Evolutionary conservation across 164 flowering plant genomes (phyloP).

Genomic region (Cinnamomum micranthum): DNA sequence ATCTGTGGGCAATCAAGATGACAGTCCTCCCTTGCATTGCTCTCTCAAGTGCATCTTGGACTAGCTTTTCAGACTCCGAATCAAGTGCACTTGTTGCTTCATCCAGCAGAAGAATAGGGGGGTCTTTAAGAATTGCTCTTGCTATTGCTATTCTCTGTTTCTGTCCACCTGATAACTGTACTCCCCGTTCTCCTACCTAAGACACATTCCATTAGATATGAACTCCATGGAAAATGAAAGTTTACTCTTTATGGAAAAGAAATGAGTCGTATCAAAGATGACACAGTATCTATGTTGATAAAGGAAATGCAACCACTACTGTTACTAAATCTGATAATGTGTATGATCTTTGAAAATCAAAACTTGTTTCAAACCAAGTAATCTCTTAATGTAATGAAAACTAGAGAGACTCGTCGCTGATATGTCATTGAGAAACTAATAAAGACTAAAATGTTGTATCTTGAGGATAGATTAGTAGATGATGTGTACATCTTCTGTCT

Average conservation of each 20-base stretch:
- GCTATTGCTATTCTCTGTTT: slow-evolving; percentile 83
- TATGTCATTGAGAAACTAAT: too few relatives aligned
- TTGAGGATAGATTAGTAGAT: too few relatives aligned
- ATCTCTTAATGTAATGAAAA: too few relatives aligned
- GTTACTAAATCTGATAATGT: too few relatives aligned
- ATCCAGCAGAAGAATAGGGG: slow-evolving; percentile 70
- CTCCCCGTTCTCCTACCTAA: slow-evolving; percentile 70
- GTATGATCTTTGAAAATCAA: too few relatives aligned
- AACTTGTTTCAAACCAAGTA: too few relatives aligned
- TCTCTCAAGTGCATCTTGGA: slow-evolving; percentile 74
- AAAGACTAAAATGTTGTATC: too few relatives aligned
- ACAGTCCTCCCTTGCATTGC: slow-evolving; percentile 70
- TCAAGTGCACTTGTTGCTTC: slow-evolving; percentile 92
- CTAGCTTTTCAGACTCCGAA: slow-evolving; percentile 72
- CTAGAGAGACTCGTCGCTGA: too few relatives aligned
- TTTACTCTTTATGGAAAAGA: not conserved
- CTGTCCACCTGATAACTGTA: slow-evolving; percentile 75
- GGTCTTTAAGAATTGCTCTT: slow-evolving; percentile 72
- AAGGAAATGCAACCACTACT: not conserved
- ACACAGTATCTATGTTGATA: not conserved
- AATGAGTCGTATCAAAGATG: not conserved
- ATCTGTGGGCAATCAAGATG: slow-evolving; percentile 64
- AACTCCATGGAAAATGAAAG: not conserved
- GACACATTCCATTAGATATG: slow-evolving; percentile 3
- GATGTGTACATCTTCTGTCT: too few relatives aligned